Evolutionary conservation across 345 rosid genomes (phyloP).

Genomic region (Xanthoceras sorbifolium): DNA sequence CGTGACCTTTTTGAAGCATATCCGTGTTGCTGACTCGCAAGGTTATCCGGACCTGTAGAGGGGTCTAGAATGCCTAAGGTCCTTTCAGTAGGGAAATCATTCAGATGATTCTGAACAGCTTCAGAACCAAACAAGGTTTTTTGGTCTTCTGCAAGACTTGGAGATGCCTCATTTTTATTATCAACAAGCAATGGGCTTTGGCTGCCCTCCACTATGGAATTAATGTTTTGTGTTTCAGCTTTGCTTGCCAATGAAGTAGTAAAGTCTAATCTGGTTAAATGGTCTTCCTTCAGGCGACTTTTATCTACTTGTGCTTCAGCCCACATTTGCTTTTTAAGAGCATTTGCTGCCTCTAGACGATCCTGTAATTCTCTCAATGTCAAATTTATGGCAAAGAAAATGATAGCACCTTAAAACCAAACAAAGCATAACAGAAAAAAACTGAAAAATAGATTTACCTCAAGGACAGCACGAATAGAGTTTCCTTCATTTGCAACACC

Average conservation of each 20-base stretch:
- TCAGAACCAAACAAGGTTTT: conserved; percentile 48
- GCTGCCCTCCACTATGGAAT: conserved; percentile 40
- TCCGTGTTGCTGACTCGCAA: conserved; percentile 60
- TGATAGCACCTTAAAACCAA: conserved; percentile 12
- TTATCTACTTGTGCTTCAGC: conserved; percentile 93
- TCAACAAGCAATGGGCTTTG: conserved; percentile 51
- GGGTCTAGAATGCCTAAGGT: conserved; percentile 45
- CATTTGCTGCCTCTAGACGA: conserved; percentile 94
- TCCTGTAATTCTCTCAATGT: conserved; percentile 56
- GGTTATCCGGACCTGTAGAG: conserved; percentile 53
- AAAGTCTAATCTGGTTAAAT: conserved; percentile 53
- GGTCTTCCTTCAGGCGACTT: conserved; percentile 79
- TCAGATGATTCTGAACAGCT: conserved; percentile 45
- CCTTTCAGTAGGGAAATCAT: conserved; percentile 48
- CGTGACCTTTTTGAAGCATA: conserved; percentile 81
- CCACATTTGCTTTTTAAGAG: conserved; percentile 99
- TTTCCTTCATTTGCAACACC: conserved; percentile 96
- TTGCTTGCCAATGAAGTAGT: conserved; percentile 45
- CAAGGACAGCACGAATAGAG: conserved; percentile 81
- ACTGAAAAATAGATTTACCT: conserved; percentile 52
- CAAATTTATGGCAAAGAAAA: conserved; percentile 16
- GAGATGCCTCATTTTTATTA: conserved; percentile 51
- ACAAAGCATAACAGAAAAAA: conserved; percentile 16
- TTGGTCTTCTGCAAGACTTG: conserved; percentile 52
- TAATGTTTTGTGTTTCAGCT: conserved; percentile 50